Evolutionary conservation across 352 stramenopile genomes (phyloP).

Genomic region (Pythium folliculosum): DNA sequence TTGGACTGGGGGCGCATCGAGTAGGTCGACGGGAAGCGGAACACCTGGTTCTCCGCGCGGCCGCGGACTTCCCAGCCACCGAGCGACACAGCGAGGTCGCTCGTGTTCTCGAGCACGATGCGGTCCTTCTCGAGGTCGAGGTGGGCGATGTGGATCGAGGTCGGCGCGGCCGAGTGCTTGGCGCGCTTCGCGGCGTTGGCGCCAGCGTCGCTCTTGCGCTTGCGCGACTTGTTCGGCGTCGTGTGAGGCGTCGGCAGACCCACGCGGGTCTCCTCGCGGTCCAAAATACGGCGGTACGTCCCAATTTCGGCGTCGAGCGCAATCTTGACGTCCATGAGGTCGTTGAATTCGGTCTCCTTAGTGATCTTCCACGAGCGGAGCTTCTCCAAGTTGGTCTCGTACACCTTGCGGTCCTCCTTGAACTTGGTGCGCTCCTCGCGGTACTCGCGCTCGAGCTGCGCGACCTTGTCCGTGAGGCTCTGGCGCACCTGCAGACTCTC

Average conservation of each 20-base stretch:
- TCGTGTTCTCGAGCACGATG: slow-evolving; percentile 78
- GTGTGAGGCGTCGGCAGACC: slow-evolving; percentile 56
- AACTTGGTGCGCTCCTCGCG: slow-evolving; percentile 73
- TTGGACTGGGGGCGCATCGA: slow-evolving; percentile 67
- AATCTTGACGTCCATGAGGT: slow-evolving; percentile 89
- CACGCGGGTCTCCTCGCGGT: slow-evolving; percentile 75
- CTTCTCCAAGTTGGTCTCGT: slow-evolving; percentile 69
- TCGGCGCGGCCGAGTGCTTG: slow-evolving; percentile 41
- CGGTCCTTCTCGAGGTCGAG: slow-evolving; percentile 77
- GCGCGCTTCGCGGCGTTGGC: slow-evolving; percentile 39
- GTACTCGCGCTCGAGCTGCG: slow-evolving; percentile 76
- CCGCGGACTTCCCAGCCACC: slow-evolving; percentile 70
- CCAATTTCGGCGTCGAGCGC: slow-evolving; percentile 75
- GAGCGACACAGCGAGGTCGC: slow-evolving; percentile 55
- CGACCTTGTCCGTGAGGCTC: slow-evolving; percentile 78
- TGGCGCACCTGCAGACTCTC: slow-evolving; percentile 75
- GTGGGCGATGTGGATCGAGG: slow-evolving; percentile 59
- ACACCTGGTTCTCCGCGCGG: slow-evolving; percentile 58
- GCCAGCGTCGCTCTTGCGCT: slow-evolving; percentile 61
- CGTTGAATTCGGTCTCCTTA: slow-evolving; percentile 84
- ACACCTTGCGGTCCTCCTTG: slow-evolving; percentile 76
- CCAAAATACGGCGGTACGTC: slow-evolving; percentile 80
- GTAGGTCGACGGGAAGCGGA: slow-evolving; percentile 70
- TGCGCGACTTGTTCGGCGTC: slow-evolving; percentile 43
- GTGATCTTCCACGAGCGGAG: slow-evolving; percentile 68